These are phyloP conservation scores for Microcyclospora tardicrescens DNA, from an alignment of 2,329 filamentous ascomycete genomes.

Conservation along the genomic window DNA sequence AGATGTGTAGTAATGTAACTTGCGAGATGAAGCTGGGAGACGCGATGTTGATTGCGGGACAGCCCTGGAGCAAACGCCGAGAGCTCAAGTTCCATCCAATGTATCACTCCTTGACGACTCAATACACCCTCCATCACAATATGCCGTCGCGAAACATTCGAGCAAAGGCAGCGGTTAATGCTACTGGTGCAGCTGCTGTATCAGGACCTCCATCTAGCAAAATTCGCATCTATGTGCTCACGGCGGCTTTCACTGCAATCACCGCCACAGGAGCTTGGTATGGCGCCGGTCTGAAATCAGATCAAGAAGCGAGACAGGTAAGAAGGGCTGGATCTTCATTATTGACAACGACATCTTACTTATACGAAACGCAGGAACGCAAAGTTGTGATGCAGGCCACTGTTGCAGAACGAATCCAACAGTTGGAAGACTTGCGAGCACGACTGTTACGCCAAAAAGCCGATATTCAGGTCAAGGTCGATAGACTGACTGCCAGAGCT, in stretches of 20 bases:
- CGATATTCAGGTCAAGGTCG: slow-evolving; percentile 45
- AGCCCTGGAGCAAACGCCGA: no score
- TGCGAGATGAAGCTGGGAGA: no score
- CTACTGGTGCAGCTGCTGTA: slow-evolving; percentile 3
- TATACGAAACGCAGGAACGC: slow-evolving; percentile 23
- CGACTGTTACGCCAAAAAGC: slow-evolving; percentile 38
- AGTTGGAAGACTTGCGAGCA: slow-evolving; percentile 38
- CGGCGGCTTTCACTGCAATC: slow-evolving; percentile 42
- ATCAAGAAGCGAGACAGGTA: slow-evolving; percentile 40
- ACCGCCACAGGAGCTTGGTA: slow-evolving; percentile 46
- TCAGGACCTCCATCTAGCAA: slow-evolving; percentile 9
- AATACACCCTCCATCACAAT: neutral
- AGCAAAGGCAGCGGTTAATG: neutral
- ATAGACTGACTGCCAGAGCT: slow-evolving; percentile 31
- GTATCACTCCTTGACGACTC: no score
- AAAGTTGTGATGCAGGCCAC: slow-evolving; percentile 32
- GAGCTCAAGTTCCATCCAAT: no score
- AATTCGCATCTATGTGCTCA: slow-evolving; percentile 40
- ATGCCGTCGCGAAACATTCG: neutral
- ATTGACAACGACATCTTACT: slow-evolving; percentile 1
- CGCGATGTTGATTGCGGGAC: no score
- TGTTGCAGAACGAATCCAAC: slow-evolving; percentile 41
- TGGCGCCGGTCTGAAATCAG: slow-evolving; percentile 45
- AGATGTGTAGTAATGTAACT: slow-evolving; percentile 1
- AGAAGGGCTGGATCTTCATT: no score